Conservation (phyloP, 2,329 filamentous ascomycete genomes). For the Fusarium sp. region DNA sequence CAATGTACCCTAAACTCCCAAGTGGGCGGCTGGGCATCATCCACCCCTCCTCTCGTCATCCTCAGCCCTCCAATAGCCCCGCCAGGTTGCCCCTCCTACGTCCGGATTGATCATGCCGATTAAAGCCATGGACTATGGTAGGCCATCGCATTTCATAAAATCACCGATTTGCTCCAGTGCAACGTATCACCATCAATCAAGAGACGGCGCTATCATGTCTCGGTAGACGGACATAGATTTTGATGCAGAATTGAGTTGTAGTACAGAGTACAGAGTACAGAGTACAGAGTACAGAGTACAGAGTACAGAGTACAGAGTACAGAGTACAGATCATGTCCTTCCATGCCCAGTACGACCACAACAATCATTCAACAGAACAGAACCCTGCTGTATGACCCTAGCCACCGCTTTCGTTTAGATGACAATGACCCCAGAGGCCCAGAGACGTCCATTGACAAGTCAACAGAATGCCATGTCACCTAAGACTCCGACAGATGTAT, state of each 20-base stretch:
- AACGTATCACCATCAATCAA: constrained; percentile 18
- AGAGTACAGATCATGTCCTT: background rate
- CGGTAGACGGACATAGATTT: constrained; percentile 18
- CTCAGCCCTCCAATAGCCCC: constrained; percentile 27
- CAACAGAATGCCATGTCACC: background rate
- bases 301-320: constrained; percentile 17
- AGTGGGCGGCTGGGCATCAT: constrained; percentile 23
- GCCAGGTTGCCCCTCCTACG: constrained; percentile 48
- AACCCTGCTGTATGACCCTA: background rate
- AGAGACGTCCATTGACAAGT: background rate
- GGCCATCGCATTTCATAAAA: constrained; percentile 23
- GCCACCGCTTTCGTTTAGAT: constrained; percentile 8
- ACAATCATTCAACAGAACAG: background rate
- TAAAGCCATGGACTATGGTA: constrained; percentile 11
- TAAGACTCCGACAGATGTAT: background rate
- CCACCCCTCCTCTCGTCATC: constrained; percentile 30
- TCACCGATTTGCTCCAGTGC: constrained; percentile 34
- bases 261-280: constrained; percentile 16
- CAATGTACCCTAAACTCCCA: constrained; percentile 19
- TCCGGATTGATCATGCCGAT: constrained; percentile 27
- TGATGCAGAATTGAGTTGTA: constrained; percentile 19
- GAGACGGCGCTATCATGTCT: constrained; percentile 11
- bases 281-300: constrained; percentile 10
- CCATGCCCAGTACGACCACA: background rate
- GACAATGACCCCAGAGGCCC: background rate